Conservation (phyloP, 306 rosid genomes). For the Rubus idaeus region DNA sequence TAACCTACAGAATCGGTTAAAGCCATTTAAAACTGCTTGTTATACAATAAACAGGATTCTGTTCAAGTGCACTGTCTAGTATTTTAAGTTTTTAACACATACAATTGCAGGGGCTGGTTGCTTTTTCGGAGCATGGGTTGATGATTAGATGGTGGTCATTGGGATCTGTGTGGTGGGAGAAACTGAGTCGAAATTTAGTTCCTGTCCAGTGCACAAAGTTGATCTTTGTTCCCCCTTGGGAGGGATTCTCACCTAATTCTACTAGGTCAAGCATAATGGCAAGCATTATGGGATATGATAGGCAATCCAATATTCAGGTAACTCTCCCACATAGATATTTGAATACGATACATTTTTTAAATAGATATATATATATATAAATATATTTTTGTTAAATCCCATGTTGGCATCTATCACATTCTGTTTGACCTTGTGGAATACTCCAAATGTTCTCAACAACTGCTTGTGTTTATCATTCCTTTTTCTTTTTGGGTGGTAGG, state of each 20-base stretch:
- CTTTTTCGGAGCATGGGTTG: conserved; percentile 91
- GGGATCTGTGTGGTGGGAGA: conserved; percentile 99
- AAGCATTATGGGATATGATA: conserved; percentile 56
- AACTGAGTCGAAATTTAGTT: conserved; percentile 73
- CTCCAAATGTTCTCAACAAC: conserved; percentile 4
- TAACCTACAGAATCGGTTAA: neutral
- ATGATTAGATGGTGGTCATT: conserved; percentile 99
- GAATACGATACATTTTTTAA: neutral
- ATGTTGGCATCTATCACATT: neutral
- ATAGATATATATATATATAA: no score
- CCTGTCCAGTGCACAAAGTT: conserved; percentile 94
- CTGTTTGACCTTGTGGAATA: neutral
- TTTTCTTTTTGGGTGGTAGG: conserved; percentile 40
- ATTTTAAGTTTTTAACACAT: conserved; percentile 21
- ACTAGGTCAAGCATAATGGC: conserved; percentile 93
- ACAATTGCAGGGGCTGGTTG: conserved; percentile 75
- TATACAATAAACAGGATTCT: conserved; percentile 3
- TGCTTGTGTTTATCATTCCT: conserved; percentile 16
- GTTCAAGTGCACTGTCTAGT: neutral
- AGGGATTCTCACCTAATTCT: conserved; percentile 97
- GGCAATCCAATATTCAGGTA: conserved; percentile 56
- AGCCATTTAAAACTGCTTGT: neutral
- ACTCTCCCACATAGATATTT: neutral
- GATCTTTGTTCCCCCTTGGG: conserved; percentile 97
- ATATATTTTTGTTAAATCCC: neutral